Base-by-base conservation (phyloP, 1,284 basidiomycete species). In the Schizophyllum amplum region DNA sequence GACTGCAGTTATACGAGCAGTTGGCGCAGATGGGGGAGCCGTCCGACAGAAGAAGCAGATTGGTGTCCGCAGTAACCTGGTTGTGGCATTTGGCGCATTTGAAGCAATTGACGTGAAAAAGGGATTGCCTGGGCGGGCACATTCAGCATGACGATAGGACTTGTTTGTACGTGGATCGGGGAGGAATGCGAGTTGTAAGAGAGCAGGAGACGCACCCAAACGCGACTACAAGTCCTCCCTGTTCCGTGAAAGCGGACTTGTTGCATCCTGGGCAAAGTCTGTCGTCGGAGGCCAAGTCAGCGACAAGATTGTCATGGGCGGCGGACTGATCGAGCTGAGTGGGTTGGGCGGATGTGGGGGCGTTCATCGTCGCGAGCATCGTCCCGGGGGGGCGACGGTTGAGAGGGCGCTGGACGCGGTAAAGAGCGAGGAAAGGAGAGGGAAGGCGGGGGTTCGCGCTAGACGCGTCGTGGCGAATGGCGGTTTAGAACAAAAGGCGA, bases 21-120 rank as follows among this genome's bases (percentile, higher is more conserved):
- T 94, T 90, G 23, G 93, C 90, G 69, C 96, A 99, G 55, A 99
- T 94, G 33, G 97, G 96, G 42, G 91, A 94, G 21, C 96, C 96
- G 70, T 99, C 96, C 25, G 94, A 95, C 53, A 99, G 86, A 9
- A 99, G 78, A 23, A 99, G 82, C 22, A 99, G 82, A 73, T 98
- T 98, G 47, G 95, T 98, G 70, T 98, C 96, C 27, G 95, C 87
- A 42, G 86, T 90, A 61, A 92, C 90, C 67, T 86, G 81, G 68
- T 90, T 79, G 57, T 76, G 74, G 67, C 89, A 92, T 71, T 92
- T 92, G 48, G 89, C 90, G 65, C 90, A 92, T 65, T 84, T 89
- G 76, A 92, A 92, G 69, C 87, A 90, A 68, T 87, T 84, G 60
- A 90, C 84, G 61, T 90, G 87, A 71, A 90, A 90, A 72, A 90